Evolutionary conservation across 1,284 basidiomycete species (phyloP), one percentile per base, ranked within the genome.

Genomic region (Omphalotus olearius): DNA sequence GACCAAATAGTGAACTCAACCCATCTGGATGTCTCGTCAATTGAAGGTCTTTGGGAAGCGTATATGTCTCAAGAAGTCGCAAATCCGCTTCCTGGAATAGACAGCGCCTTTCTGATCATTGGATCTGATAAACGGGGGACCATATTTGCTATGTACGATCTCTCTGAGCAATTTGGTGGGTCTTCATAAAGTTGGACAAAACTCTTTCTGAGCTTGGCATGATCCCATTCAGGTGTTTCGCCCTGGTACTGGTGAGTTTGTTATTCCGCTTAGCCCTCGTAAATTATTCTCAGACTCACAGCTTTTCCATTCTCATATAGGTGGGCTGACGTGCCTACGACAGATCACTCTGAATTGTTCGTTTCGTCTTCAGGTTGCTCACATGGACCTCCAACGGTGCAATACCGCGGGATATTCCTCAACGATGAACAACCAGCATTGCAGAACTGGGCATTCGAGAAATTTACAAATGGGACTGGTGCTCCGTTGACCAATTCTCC

Each of bases 261-360:
- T 23, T 23, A 5, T 23, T 23, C 7, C 30, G 9, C 13, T 33
- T 33, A 13, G 9, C 7, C 30, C 7, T 2, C 13, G 30, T 33
- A 13, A 10, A 28, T 50, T 13, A 30, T 30, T n/a, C 39, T 50
- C 13, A 18, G 20, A 13, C 4, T 38, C n/a, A 18, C 7, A 6
- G 30, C 14, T 11, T 6, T 4, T 50, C 33, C 26, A 26, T 3
- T 26, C 28, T n/a, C 6, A n/a, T 33, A 10, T 28, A 81, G 80
- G 78, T 84, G 83, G 82, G 81, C 84, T 16, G 85, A 88, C 63
- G 83, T 85, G 10, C 82, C 83, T 6, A 70, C 74, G 1, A 77
- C 73, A 7, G 70, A 69, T 36, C 75, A 82, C 39, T 57, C 72
- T 1, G 64, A 76, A 26, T 57, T 86, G 28, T 80, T 75, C 55